Evolutionary conservation across 331 rosid genomes (phyloP), one percentile per base, ranked within the genome.

Genomic region (Acacia concinna): DNA sequence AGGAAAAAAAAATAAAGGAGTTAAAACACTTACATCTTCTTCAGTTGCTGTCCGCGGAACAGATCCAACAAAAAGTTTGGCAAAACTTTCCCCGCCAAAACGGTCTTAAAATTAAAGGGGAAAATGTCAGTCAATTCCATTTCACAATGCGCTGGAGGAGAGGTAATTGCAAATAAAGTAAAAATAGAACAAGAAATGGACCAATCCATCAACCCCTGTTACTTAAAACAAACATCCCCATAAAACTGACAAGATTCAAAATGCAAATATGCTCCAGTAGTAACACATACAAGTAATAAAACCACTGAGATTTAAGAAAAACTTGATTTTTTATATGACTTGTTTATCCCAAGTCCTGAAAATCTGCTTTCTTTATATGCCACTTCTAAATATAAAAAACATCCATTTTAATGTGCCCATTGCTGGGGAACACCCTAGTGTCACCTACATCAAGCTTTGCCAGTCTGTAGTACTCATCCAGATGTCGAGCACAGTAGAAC

Each of bases 11-110:
- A 20, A 51, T 70, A 15, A 13, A 27, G 30, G 41, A 49, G 65
- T 52, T 64, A 51, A 63, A 51, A 38, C 43, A 79, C 89, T 85
- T 78, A 93, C 98, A 84, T 93, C 93, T 85, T 86, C 98, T 88
- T 95, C 99, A 2, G 87, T 85, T 68, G 94, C 93, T 25, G 93
- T 90, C 85, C 96, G 88, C 8, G 98, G 99, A 83, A 95, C 98
- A 63, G 97, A 93, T 75, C 98, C 98, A 65, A 91, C 92, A 80
- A 95, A 93, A 66, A 95, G 98, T 75, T 95, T 95, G 17, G 99
- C 97, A 81, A 89, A 93, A 78, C 73, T 84, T 68, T 94, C 88
- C 57, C 89, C 89, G 38, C 89, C 94, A 11, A 81, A 78, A 34
- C 75, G 85, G 76, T 93, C 99, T 91, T 85, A 75, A 88, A 84